Base-by-base conservation (phyloP, 2,329 filamentous ascomycete species). In the Neonectria punicea region DNA sequence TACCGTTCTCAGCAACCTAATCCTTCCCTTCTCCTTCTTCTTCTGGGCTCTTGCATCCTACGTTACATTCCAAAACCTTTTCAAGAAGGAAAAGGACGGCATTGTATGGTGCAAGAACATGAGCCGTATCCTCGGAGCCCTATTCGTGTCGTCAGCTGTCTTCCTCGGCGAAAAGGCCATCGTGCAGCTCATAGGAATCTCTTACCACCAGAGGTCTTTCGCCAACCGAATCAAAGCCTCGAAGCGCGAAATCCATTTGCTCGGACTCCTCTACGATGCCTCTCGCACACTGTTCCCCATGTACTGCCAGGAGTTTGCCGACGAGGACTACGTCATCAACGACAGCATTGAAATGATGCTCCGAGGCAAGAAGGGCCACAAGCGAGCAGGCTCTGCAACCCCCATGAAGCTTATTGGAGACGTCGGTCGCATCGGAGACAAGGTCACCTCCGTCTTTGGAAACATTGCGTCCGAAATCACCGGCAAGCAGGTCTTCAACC, bases 391-490 rank as follows among this genome's bases (percentile, higher is more conserved):
- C 49, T 89, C 90, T 8, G 88, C 86, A 6, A 93, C 92, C 2
- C 95, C 95, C 1, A 90, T 97, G 85, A 89, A 88, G 67, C 80
- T 98, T 16, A 90, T 98, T 54, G 87, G 90, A 61, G 90, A 91
- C 60, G 90, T 93, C 55, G 92, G 92, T 44, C 90, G 94, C 22
- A 85, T 97, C 59, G 95, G 95, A 74, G 95, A 97, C 83, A 97
- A 97, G 81, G 89, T 98, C 67, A 97, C 94, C 0, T 94, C 93
- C 2, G 92, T 91, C 0, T 97, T 98, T 78, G 96, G 96, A 25
- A 96, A 97, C 74, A 89, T 98, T 55, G 95, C 96, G 1, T 93
- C 93, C 2, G 96, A 98, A 75, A 94, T 99, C 65, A 97, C 96
- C 0, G 96, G 96, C 70, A 97, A 97, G 82, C 90, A 97, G 74